Conservation (phyloP, 768 basidiomycete genomes). For the Suillus decipiens region DNA sequence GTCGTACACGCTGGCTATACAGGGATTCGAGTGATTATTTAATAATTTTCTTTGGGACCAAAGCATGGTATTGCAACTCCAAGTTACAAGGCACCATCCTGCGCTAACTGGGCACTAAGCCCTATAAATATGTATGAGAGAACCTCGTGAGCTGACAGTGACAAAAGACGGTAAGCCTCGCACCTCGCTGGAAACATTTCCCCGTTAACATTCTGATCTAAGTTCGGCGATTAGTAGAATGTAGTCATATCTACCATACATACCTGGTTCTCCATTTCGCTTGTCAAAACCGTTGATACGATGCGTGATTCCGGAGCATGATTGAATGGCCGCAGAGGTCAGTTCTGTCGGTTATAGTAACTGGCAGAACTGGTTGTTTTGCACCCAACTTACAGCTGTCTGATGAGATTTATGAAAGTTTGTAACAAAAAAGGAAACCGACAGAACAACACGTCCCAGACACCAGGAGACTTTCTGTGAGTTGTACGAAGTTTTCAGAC, state of each 20-base stretch:
- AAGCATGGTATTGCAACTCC: not conserved
- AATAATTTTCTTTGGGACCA: not conserved
- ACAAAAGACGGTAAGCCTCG: not conserved
- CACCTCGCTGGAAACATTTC: not conserved
- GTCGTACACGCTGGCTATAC: not conserved
- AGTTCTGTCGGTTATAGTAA: too few relatives aligned
- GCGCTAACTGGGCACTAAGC: not conserved
- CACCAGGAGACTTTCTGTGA: too few relatives aligned
- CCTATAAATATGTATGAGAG: not conserved
- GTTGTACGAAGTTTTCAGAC: too few relatives aligned
- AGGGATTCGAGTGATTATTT: conserved; percentile 2
- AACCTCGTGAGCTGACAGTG: not conserved
- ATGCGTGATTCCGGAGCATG: not conserved
- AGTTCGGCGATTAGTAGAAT: not conserved
- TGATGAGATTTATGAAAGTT: too few relatives aligned
- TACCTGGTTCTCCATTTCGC: not conserved
- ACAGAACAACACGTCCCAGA: too few relatives aligned
- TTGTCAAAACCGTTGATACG: not conserved
- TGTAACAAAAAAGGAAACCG: too few relatives aligned
- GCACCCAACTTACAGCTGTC: too few relatives aligned
- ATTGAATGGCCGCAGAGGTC: too few relatives aligned
- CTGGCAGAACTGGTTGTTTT: too few relatives aligned
- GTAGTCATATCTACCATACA: not conserved
- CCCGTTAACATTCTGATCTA: not conserved
- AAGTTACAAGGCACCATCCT: not conserved